Conservation (phyloP, 345 rosid genomes). For the Leavenworthia alabamica region DNA sequence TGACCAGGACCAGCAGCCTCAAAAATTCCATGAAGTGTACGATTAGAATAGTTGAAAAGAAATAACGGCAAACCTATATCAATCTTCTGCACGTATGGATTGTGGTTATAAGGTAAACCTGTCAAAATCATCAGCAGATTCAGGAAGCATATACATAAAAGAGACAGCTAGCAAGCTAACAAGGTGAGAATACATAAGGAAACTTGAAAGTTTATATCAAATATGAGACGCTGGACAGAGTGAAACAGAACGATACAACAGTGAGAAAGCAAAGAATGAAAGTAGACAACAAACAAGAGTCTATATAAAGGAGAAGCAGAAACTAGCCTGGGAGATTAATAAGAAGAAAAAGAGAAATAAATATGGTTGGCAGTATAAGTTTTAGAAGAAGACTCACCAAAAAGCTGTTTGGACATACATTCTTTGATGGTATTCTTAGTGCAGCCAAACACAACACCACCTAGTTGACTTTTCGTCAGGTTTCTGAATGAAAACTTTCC, state of each 20-base stretch:
- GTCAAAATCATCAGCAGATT: conserved; percentile 24
- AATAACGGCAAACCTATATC: conserved; percentile 61
- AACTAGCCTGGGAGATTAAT: not conserved
- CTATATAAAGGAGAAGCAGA: not conserved
- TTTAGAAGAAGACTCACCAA: conserved; percentile 40
- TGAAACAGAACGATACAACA: not conserved
- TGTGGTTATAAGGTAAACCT: conserved; percentile 64
- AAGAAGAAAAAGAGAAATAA: not conserved
- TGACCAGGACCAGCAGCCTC: conserved; percentile 71
- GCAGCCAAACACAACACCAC: conserved; percentile 74
- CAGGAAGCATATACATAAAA: not conserved
- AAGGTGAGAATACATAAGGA: not conserved
- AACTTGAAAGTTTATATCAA: not conserved
- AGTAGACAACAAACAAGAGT: not conserved
- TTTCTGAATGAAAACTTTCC: conserved; percentile 33
- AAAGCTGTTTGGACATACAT: conserved; percentile 53
- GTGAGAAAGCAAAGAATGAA: not conserved
- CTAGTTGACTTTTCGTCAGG: conserved; percentile 48
- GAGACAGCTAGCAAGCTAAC: not conserved
- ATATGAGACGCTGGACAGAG: not conserved
- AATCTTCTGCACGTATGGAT: conserved; percentile 52
- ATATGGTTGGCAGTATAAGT: not conserved
- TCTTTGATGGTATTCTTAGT: conserved; percentile 46
- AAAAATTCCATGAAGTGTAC: conserved; percentile 68
- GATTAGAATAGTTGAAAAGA: conserved; percentile 72